Conservation (phyloP, 768 basidiomycete species). For the Mycena haematopus region DNA sequence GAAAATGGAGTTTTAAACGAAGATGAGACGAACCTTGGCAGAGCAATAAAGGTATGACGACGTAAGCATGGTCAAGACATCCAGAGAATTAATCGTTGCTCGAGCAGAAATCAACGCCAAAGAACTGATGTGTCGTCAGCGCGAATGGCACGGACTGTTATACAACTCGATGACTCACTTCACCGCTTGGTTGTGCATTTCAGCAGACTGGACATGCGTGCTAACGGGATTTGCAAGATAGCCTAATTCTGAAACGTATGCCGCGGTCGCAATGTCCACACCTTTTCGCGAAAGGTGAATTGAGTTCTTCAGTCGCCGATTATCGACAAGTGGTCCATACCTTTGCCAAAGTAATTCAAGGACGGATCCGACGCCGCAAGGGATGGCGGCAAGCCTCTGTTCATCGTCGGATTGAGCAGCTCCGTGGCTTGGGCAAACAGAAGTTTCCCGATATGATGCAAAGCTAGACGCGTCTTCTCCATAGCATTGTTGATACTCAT, state of each 20-base stretch:
- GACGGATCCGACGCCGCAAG: slow-evolving; percentile 78
- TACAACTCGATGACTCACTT: slow-evolving; percentile 55
- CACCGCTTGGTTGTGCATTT: slow-evolving; percentile 86
- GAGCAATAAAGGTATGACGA: slow-evolving; percentile 75
- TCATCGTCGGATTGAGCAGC: slow-evolving; percentile 81
- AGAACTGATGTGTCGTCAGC: slow-evolving; percentile 10
- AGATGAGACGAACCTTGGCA: slow-evolving; percentile 60
- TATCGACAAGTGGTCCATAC: slow-evolving; percentile 39
- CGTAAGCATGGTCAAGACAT: slow-evolving; percentile 76
- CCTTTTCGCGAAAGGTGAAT: slow-evolving; percentile 57
- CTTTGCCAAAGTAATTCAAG: slow-evolving; percentile 80
- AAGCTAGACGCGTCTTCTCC: slow-evolving; percentile 82
- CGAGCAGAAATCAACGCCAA: slow-evolving; percentile 67
- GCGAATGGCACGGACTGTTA: too few relatives aligned
- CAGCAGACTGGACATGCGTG: slow-evolving; percentile 82
- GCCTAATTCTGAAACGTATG: slow-evolving; percentile 80
- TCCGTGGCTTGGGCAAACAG: slow-evolving; percentile 76
- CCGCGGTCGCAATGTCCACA: slow-evolving; percentile 80
- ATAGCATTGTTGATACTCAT: slow-evolving; percentile 81
- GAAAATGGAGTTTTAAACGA: background rate
- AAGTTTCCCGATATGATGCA: slow-evolving; percentile 75
- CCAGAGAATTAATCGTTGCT: slow-evolving; percentile 77
- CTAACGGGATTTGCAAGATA: slow-evolving; percentile 80
- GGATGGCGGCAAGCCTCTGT: slow-evolving; percentile 78
- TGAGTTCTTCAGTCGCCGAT: too few relatives aligned